Evolutionary conservation across 805 yeast species (phyloP), one percentile per base, ranked within the genome.

Genomic region (Maudiozyma saulgeensis): DNA sequence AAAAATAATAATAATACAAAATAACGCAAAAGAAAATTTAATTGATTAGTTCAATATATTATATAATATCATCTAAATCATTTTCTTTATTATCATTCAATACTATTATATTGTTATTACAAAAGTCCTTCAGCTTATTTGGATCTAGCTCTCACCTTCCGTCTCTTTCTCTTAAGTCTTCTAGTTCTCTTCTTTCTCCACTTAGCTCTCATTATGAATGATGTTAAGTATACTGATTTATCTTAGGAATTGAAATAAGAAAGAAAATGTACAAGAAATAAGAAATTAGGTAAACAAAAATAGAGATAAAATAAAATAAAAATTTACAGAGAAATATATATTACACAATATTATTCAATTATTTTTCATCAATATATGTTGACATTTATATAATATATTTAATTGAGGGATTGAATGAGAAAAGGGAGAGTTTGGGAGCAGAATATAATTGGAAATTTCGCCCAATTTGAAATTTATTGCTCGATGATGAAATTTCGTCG

Each of bases 141-240:
- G 81, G 96, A 87, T 87, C 98, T 88, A 78, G 98, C 98, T 87
- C 98, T 87, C 71, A 90, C 96, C 96, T 91, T 91, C 96, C 98
- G 96, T 86, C 98, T 87, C 96, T 91, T 91, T 83, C 97, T 88
- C 87, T 91, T 91, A 75, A 91, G 87, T 87, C 98, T 88, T 87
- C 98, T 95, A 88, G 89, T 96, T 96, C 52, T 49, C 54, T 91
- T 91, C 87, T 91, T 91, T 87, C 96, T 91, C 98, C 97, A 90
- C 86, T 90, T 90, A 79, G 86, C 83, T 84, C 95, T 85, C 95
- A 86, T 86, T 68, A 70, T 68, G 68, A 50, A 48, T 43, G 42
- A 41, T 41, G 37, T 28, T 38, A 37, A 47, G 43, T 43, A 21
- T 45, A 23, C 25, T 23, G 28, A 44, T 6, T 31, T 39, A 11